Evolutionary conservation across 2,329 filamentous ascomycete genomes (phyloP).

Genomic region (Talaromyces sp.): DNA sequence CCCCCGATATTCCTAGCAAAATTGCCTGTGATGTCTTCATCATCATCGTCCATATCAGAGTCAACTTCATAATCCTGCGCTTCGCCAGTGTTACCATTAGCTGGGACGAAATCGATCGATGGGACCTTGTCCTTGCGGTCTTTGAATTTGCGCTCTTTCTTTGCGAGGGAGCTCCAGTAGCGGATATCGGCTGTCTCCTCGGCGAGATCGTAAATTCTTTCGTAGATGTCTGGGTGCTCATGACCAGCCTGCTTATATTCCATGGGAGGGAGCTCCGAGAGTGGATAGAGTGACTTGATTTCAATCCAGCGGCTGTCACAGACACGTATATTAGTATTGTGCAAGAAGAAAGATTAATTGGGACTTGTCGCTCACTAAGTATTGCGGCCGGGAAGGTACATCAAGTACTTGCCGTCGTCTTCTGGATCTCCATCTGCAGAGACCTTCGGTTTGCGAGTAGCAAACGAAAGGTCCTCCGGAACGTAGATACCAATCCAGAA

Average conservation of each 20-base stretch:
- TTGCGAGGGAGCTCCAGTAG: conserved; percentile 15
- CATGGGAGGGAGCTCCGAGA: neutral
- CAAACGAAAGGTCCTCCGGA: neutral
- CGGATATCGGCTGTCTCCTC: neutral
- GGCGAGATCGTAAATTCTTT: neutral
- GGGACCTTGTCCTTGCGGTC: neutral
- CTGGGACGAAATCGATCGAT: neutral
- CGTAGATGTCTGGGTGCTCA: neutral
- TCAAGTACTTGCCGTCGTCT: neutral
- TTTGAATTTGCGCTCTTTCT: conserved; percentile 3
- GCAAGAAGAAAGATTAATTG: neutral
- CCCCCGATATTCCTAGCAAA: neutral
- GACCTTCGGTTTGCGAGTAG: neutral
- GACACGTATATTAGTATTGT: neutral
- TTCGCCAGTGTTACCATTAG: neutral
- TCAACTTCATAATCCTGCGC: neutral
- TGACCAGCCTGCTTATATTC: neutral
- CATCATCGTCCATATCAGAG: neutral
- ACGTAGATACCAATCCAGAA: conserved; percentile 11
- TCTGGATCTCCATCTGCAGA: conserved; percentile 1
- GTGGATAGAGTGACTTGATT: conserved; percentile 13
- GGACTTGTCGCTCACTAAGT: neutral
- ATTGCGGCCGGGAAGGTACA: conserved; percentile 17
- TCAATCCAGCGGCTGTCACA: conserved; percentile 16
- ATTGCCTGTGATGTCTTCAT: neutral